phyloP scores from a whole-genome alignment of 805 yeast species.

The Suhomyces sp. region DNA sequence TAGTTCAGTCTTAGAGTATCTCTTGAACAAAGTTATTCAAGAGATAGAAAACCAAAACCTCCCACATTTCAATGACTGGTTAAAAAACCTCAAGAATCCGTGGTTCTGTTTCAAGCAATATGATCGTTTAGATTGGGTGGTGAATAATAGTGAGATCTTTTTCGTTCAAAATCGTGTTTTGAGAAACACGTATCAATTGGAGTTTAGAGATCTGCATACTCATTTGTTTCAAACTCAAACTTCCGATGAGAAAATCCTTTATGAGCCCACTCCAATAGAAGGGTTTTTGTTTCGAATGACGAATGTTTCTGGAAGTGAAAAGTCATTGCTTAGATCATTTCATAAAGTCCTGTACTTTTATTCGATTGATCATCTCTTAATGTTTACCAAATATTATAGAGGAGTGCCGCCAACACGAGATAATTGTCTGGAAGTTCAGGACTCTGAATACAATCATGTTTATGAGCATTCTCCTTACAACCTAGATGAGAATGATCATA shows the following conservation, averaged over 20 bases:
- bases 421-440: slow-evolving; percentile 15
- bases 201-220: slow-evolving; percentile 48
- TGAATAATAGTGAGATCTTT: slow-evolving; percentile 27
- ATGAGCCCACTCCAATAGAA: slow-evolving; percentile 75
- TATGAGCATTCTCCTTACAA: slow-evolving; percentile 57
- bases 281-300: slow-evolving; percentile 70
- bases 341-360: slow-evolving; percentile 61
- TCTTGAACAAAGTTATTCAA: slow-evolving; percentile 36
- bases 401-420: slow-evolving; percentile 64
- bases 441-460: slow-evolving; percentile 19
- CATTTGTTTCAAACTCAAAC: slow-evolving; percentile 40
- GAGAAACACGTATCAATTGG: slow-evolving; percentile 50
- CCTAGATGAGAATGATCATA: slow-evolving; percentile 48
- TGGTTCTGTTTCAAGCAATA: slow-evolving; percentile 63
- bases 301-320: slow-evolving; percentile 45
- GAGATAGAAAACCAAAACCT: slow-evolving; percentile 23
- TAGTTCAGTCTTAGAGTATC: slow-evolving; percentile 33
- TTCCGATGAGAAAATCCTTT: slow-evolving; percentile 4
- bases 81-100: slow-evolving; percentile 25
- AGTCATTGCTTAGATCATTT: slow-evolving; percentile 37
- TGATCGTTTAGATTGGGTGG: slow-evolving; percentile 65
- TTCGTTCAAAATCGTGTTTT: slow-evolving; percentile 29
- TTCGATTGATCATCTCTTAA: slow-evolving; percentile 60
- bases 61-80: slow-evolving; percentile 16
- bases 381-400: slow-evolving; percentile 52